phyloP scores from a whole-genome alignment of 2,329 filamentous ascomycete species.

The Epichloe hybrida region DNA sequence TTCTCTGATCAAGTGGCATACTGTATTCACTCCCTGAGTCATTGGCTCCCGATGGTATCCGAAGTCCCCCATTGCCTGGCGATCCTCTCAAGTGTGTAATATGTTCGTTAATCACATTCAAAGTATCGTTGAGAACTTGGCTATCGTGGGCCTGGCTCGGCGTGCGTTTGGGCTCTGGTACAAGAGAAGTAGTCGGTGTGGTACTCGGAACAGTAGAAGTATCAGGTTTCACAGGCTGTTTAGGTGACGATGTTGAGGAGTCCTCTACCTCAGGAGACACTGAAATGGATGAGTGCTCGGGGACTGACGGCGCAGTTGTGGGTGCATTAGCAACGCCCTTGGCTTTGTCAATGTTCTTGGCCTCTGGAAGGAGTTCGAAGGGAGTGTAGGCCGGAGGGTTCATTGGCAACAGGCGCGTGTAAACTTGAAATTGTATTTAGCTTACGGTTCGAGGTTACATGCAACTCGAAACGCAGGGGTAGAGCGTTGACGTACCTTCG shows the following conservation, averaged over 20 bases:
- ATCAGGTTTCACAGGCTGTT: slow-evolving; percentile 28
- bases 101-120: slow-evolving; percentile 94
- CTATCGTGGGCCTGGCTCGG: slow-evolving; percentile 35
- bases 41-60: slow-evolving; percentile 44
- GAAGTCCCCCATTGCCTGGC: slow-evolving; percentile 38
- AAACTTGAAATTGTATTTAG: slow-evolving; percentile 32
- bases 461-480: slow-evolving; percentile 1
- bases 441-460: slow-evolving; percentile 3
- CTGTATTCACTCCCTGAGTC: slow-evolving; percentile 90
- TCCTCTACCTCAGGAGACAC: slow-evolving; percentile 18
- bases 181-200: slow-evolving; percentile 15
- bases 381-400: slow-evolving; percentile 18
- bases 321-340: slow-evolving; percentile 10
- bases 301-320: slow-evolving; percentile 17
- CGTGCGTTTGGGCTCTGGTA: slow-evolving; percentile 22
- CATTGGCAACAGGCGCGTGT: slow-evolving; percentile 45
- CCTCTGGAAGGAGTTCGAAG: slow-evolving; percentile 20
- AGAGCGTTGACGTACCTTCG: slow-evolving; percentile 45
- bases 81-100: slow-evolving; percentile 71
- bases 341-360: slow-evolving; percentile 13
- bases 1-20: slow-evolving; percentile 57
- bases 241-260: slow-evolving; percentile 28
- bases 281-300: slow-evolving; percentile 14
- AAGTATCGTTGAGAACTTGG: slow-evolving; percentile 82
- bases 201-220: slow-evolving; percentile 14